phyloP scores from a whole-genome alignment of 768 basidiomycete genomes.

The Tricholomella constricta region DNA sequence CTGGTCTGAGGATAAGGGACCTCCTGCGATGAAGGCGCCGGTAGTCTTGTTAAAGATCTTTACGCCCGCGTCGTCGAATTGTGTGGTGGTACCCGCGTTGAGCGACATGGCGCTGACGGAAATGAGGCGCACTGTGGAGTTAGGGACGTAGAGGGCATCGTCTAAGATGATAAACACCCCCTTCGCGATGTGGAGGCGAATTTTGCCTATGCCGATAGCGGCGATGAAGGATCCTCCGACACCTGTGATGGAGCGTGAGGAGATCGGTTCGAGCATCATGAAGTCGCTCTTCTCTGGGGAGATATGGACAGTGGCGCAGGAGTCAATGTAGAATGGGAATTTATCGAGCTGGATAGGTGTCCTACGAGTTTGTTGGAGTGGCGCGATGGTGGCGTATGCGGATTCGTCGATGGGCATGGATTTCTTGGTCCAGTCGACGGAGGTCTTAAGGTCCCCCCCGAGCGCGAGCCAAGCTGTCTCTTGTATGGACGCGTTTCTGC shows the following conservation, averaged over 20 bases:
- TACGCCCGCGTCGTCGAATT: conserved; percentile 20
- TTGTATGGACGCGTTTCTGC: too few species aligned
- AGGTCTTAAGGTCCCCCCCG: too few species aligned
- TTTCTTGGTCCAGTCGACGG: too few species aligned
- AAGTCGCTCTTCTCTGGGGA: too few species aligned
- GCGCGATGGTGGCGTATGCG: too few species aligned
- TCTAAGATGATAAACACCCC: conserved; percentile 15
- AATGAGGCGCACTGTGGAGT: conserved; percentile 22
- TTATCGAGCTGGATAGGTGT: too few species aligned
- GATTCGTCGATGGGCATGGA: too few species aligned
- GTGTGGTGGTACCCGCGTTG: not conserved
- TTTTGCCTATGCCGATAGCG: conserved; percentile 26
- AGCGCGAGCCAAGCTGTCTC: too few species aligned
- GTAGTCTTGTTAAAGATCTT: conserved; percentile 14
- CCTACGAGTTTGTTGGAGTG: too few species aligned
- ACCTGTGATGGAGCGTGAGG: conserved; percentile 22
- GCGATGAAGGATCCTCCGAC: too few species aligned
- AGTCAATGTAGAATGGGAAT: too few species aligned
- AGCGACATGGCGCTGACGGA: conserved; percentile 22
- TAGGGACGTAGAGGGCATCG: conserved; percentile 23
- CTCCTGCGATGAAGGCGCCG: conserved; percentile 13
- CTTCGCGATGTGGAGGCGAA: conserved; percentile 18
- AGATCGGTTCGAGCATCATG: conserved; percentile 28
- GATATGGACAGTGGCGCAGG: too few species aligned
- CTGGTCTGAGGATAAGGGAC: conserved; percentile 4